phyloP scores from a whole-genome alignment of 2,329 filamentous ascomycete species.

The Xylaria polymorpha region DNA sequence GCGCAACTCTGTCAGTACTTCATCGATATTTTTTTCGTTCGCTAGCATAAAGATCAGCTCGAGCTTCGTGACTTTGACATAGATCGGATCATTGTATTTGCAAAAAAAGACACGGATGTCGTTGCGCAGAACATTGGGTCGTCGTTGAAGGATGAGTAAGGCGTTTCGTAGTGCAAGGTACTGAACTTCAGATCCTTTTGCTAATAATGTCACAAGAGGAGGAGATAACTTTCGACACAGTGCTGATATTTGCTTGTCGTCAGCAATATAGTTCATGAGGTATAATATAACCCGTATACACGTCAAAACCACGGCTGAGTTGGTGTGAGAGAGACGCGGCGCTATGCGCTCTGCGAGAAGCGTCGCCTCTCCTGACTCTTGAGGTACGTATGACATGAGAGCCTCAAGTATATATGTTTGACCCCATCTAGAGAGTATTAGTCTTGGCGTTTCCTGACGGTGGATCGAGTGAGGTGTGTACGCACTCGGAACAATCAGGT shows the following conservation, averaged over 20 bases:
- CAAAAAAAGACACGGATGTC: slow-evolving; percentile 99
- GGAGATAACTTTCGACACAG: slow-evolving; percentile 94
- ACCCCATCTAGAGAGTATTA: slow-evolving; percentile 76
- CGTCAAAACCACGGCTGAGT: slow-evolving; percentile 94
- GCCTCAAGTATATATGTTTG: slow-evolving; percentile 99
- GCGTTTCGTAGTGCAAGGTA: slow-evolving; percentile 95
- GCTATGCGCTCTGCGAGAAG: slow-evolving; percentile 93
- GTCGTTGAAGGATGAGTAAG: slow-evolving; percentile 88
- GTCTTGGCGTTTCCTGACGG: slow-evolving; percentile 1
- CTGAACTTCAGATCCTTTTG: slow-evolving; percentile 98
- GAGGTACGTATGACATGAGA: slow-evolving; percentile 96
- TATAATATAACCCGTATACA: slow-evolving; percentile 97
- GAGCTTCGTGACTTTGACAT: slow-evolving; percentile 98
- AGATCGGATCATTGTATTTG: slow-evolving; percentile 99
- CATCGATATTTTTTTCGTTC: slow-evolving; percentile 92
- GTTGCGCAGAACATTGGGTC: slow-evolving; percentile 92
- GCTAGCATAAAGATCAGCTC: slow-evolving; percentile 99
- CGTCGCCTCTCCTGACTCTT: slow-evolving; percentile 87
- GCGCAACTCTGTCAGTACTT: slow-evolving; percentile 91
- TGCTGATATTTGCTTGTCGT: slow-evolving; percentile 86
- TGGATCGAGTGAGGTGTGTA: slow-evolving; percentile 37
- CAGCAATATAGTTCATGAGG: slow-evolving; percentile 97
- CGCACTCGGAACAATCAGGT: slow-evolving; percentile 95
- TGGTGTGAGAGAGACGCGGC: slow-evolving; percentile 95
- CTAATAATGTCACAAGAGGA: slow-evolving; percentile 91